Evolutionary conservation across 2,329 filamentous ascomycete species (phyloP).

Genomic region (Neopestalotiopsis rosae): DNA sequence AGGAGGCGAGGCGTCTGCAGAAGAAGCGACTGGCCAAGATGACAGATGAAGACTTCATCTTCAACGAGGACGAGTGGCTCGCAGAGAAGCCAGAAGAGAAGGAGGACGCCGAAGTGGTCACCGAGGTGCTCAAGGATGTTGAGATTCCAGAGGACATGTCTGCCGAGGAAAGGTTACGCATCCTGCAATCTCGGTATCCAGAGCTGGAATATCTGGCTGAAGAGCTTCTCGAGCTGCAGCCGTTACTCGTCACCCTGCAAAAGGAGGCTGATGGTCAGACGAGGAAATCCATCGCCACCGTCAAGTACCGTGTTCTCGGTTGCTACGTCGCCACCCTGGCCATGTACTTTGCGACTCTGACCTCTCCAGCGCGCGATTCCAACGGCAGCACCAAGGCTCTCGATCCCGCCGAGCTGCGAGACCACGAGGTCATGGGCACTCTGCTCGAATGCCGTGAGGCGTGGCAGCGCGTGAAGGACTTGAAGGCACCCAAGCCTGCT

Average conservation of each 20-base stretch:
- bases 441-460: constrained; percentile 79
- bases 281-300: constrained; percentile 60
- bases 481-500: constrained; percentile 55
- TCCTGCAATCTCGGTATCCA: constrained; percentile 83
- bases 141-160: constrained; percentile 83
- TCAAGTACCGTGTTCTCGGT: constrained; percentile 81
- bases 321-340: constrained; percentile 86
- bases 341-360: constrained; percentile 95
- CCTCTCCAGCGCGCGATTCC: constrained; percentile 72
- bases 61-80: constrained; percentile 88
- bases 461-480: constrained; percentile 76
- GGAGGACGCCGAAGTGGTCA: constrained; percentile 65
- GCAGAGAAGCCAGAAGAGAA: constrained; percentile 57
- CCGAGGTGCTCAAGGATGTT: constrained; percentile 83
- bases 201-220: constrained; percentile 87
- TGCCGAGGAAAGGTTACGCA: constrained; percentile 73
- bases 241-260: constrained; percentile 64
- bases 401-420: constrained; percentile 78
- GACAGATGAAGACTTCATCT: constrained; percentile 90
- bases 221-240: constrained; percentile 78
- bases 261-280: constrained; percentile 59
- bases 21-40: constrained; percentile 90
- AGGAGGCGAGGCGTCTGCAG: constrained; percentile 85
- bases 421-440: constrained; percentile 90
- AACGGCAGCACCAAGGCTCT: constrained; percentile 63